Base-by-base conservation (phyloP, 768 basidiomycete genomes). In the Boletus reticulatus region DNA sequence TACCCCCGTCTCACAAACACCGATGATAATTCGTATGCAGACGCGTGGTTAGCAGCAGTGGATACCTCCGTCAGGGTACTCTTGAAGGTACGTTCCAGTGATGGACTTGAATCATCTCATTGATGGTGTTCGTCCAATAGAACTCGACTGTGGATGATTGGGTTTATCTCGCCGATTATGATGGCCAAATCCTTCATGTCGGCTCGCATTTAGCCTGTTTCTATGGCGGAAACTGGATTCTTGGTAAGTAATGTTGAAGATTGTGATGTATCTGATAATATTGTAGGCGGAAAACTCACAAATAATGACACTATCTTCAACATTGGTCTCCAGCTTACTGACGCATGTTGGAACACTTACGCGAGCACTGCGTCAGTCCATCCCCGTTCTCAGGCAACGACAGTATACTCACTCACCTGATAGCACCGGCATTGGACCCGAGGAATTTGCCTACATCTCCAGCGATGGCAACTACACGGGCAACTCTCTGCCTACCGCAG, bases 301-400 rank as follows among this genome's bases (percentile, higher is more conserved):
- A n/a, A n/a, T n/a, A n/a, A n/a, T n/a, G n/a, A n/a, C n/a, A n/a
- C n/a, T n/a, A n/a, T n/a, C n/a, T 78, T 89, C 53, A 64, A 84
- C 43, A 72, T 80, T 38, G 89, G 78, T 4, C 75, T 91, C 34
- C 60, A 79, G 37, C 74, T 91, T 7, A 80, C 80, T 16, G 88
- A 92, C 38, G 84, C 79, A 10, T 91, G 89, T 74, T 88, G 87
- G 85, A 90, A 91, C 67, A 89, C 89, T 1, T 91, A 92, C 62
- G 81, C 84, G 7, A 78, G 85, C 59, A 85, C 86, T 27, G 77
- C 78, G 87, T 88, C 64, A 50, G 82, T 27, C 16, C 46, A 6
- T 37, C 43, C 34, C 27, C 12, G 24, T 3, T 37, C n/a, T 16
- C 6, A 17, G 16, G 19, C 12, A 2, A n/a, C 5, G 10, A 43